Conservation (phyloP, 2,329 filamentous ascomycete genomes). For the Daldinia sp. region DNA sequence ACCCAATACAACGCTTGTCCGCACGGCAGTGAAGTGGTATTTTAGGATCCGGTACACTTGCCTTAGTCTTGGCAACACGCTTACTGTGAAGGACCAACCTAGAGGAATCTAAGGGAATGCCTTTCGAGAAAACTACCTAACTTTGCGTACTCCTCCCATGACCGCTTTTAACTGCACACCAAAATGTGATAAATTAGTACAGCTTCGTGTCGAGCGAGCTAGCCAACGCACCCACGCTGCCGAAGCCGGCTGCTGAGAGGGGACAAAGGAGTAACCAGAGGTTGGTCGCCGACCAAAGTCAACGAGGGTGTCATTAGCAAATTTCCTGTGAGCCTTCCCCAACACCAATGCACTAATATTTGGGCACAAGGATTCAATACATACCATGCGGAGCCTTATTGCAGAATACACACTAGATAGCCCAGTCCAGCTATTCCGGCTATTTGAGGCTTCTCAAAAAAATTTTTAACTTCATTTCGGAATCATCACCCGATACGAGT, state of each 20-base stretch:
- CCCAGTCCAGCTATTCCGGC: constrained; percentile 38
- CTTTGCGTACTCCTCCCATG: constrained; percentile 14
- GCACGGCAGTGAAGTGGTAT: constrained; percentile 39
- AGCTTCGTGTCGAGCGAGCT: constrained; percentile 28
- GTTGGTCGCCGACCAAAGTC: constrained; percentile 42
- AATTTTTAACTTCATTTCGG: constrained; percentile 32
- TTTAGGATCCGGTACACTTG: constrained; percentile 37
- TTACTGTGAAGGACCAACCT: constrained; percentile 37
- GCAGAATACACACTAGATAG: constrained; percentile 25
- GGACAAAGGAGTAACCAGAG: constrained; percentile 26
- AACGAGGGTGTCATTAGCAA: constrained; percentile 43
- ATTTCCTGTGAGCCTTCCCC: constrained; percentile 37
- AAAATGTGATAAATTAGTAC: constrained; percentile 27
- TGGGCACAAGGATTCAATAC: constrained; percentile 40
- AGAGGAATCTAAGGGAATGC: background rate
- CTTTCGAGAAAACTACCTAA: constrained; percentile 17
- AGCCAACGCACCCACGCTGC: constrained; percentile 35
- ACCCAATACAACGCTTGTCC: constrained; percentile 28
- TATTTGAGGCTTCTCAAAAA: constrained; percentile 30
- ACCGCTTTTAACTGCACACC: constrained; percentile 10
- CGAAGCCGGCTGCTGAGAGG: constrained; percentile 35
- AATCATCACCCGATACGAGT: constrained; percentile 29
- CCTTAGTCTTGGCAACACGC: constrained; percentile 46
- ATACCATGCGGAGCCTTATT: constrained; percentile 36
- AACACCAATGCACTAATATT: constrained; percentile 31